These are phyloP conservation scores for Trametes pubescens DNA, from an alignment of 1,284 basidiomycete species.

Conservation along the genomic window DNA sequence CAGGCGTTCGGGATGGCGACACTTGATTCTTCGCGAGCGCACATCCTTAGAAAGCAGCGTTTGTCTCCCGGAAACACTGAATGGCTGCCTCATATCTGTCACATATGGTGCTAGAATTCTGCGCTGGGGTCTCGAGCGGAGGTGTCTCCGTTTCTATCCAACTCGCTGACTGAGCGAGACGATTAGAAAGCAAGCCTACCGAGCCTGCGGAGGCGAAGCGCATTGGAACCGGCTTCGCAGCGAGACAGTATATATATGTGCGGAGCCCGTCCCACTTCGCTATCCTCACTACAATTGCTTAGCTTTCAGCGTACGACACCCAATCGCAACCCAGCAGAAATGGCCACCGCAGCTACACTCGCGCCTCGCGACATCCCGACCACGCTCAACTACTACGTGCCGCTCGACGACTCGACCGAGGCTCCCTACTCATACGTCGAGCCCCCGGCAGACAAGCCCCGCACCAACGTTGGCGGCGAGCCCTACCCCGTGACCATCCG, in stretches of 20 bases:
- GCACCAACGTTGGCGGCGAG: conserved; percentile 38
- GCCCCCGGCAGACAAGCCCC: conserved; percentile 33
- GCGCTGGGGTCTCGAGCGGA: conserved; percentile 4
- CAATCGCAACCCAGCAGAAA: conserved; percentile 17
- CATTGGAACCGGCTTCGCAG: background rate
- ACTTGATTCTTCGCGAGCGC: background rate
- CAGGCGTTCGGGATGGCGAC: conserved; percentile 22
- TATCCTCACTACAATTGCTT: background rate
- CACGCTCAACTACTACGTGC: conserved; percentile 42
- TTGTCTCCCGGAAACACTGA: background rate
- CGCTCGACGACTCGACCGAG: conserved; percentile 31
- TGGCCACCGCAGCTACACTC: conserved; percentile 41
- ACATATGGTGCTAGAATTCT: conserved; percentile 14
- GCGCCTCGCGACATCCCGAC: conserved; percentile 41
- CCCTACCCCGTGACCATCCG: conserved; percentile 37
- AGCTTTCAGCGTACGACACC: background rate
- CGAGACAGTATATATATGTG: background rate
- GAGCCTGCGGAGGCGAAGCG: background rate
- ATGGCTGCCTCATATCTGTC: conserved; percentile 9
- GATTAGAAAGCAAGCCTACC: background rate
- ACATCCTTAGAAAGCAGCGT: conserved; percentile 2
- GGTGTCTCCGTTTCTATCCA: background rate
- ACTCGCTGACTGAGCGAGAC: background rate
- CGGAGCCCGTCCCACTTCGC: background rate
- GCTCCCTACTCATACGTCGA: conserved; percentile 39